These are phyloP conservation scores for Halteria grandinella DNA, from an alignment of 73 alveolate species.

Conservation along the genomic window DNA sequence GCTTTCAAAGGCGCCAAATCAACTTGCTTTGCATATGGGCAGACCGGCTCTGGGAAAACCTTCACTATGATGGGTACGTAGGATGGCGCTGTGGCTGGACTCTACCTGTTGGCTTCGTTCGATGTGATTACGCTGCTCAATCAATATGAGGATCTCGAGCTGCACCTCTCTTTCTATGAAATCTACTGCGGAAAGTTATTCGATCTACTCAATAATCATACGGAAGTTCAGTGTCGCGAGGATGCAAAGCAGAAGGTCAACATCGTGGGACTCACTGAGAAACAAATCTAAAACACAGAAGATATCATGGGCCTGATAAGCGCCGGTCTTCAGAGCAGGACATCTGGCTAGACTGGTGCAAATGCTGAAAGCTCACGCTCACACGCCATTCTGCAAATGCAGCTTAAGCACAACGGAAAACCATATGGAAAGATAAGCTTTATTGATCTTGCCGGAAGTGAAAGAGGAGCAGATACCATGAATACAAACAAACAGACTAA, in stretches of 20 bases:
- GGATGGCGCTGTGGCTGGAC: constrained; percentile 54
- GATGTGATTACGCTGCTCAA: constrained; percentile 43
- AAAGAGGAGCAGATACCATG: constrained; percentile 99
- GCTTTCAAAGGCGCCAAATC: constrained; percentile 86
- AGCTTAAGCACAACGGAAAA: constrained; percentile 76
- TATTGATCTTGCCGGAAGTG: constrained; percentile 99
- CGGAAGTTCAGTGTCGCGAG: constrained; percentile 75
- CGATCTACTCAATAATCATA: constrained; percentile 78
- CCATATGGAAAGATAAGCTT: constrained; percentile 94
- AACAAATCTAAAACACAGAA: constrained; percentile 72
- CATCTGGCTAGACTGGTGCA: constrained; percentile 97
- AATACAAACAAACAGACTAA: constrained; percentile 96
- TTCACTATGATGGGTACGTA: constrained; percentile 88
- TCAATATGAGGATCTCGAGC: constrained; percentile 45
- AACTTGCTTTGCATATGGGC: constrained; percentile 93
- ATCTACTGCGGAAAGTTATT: constrained; percentile 81
- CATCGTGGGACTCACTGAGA: constrained; percentile 87
- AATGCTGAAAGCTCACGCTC: constrained; percentile 94
- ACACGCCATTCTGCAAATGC: constrained; percentile 92
- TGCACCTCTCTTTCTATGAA: constrained; percentile 83
- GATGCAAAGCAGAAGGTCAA: constrained; percentile 64
- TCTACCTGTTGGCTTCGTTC: constrained; percentile 66
- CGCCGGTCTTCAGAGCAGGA: constrained; percentile 85
- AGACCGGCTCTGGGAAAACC: constrained; percentile 93
- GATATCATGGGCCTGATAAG: constrained; percentile 88